A percentile compares a stretch with the other conserved stretches of the same genome.
Conservation (phyloP, 495 filamentous ascomycete genomes). For the Thermothielavioides terrestris region DNA sequence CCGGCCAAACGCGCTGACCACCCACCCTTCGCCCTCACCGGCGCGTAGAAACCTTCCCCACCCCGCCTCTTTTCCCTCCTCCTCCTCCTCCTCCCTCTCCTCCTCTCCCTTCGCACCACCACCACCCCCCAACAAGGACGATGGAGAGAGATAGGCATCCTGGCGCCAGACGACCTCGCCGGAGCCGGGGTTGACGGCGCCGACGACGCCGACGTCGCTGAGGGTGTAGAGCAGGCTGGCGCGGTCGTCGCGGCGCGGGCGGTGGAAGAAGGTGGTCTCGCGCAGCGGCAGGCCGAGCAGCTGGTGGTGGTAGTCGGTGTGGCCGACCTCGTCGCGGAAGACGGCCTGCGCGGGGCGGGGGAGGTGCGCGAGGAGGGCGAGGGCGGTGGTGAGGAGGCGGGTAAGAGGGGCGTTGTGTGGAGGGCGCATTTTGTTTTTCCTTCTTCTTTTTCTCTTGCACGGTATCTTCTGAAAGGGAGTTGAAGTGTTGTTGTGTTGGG, state of each 20-base stretch:
- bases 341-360: slow-evolving; percentile 52
- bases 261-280: slow-evolving; percentile 90
- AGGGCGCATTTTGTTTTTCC: background rate
- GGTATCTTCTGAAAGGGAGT: too few species aligned
- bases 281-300: slow-evolving; percentile 74
- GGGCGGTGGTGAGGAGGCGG: background rate
- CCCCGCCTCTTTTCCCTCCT: background rate
- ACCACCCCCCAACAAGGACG: background rate
- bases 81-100: slow-evolving; percentile 19
- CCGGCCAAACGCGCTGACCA: slow-evolving; percentile 60
- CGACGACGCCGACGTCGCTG: slow-evolving; percentile 69
- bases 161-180: slow-evolving; percentile 85
- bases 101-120: slow-evolving; percentile 34
- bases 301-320: slow-evolving; percentile 87
- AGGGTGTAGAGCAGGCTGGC: slow-evolving; percentile 89
- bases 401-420: background rate
- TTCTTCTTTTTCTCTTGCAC: background rate
- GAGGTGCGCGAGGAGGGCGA: slow-evolving; percentile 28
- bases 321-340: slow-evolving; percentile 82
- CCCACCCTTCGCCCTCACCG: slow-evolving; percentile 60
- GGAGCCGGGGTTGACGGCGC: slow-evolving; percentile 81
- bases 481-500: too few species aligned
- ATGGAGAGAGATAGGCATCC: too few species aligned
- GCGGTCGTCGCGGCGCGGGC: slow-evolving; percentile 66
- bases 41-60: slow-evolving; percentile 52